Evolutionary conservation across 371 early-diverging fungal genomes (phyloP).

Genomic region (Dinochytrium kinnereticum): DNA sequence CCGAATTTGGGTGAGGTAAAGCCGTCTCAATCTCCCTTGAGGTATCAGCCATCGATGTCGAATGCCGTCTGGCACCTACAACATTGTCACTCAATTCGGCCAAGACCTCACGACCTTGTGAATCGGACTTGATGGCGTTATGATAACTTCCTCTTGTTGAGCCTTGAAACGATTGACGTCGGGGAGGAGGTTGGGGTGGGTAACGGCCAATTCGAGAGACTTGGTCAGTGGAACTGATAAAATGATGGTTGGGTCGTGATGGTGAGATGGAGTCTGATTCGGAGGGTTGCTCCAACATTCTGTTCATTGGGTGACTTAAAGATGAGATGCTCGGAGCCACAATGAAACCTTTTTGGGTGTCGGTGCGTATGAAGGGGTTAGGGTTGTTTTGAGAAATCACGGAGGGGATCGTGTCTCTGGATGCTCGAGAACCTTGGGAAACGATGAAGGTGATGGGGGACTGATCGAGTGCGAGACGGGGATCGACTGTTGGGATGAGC

Average conservation of each 20-base stretch:
- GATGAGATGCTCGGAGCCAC: background rate
- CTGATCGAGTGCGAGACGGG: no score
- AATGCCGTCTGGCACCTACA: no score
- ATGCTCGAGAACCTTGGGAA: background rate
- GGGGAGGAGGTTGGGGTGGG: no score
- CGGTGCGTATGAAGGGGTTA: background rate
- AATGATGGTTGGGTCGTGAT: background rate
- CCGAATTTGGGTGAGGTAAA: no score
- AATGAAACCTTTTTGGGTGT: background rate
- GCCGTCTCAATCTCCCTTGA: no score
- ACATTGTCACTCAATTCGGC: no score
- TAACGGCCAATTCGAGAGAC: no score
- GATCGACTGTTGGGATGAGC: background rate
- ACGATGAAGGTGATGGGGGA: slow-evolving; percentile 5
- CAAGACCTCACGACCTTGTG: no score
- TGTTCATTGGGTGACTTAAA: background rate
- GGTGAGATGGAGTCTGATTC: background rate
- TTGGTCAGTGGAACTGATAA: background rate
- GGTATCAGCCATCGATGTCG: no score
- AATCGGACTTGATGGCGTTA: no score
- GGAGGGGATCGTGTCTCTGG: background rate
- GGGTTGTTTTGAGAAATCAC: background rate
- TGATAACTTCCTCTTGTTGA: no score
- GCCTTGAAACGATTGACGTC: no score
- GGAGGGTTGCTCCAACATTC: background rate